Evolutionary conservation across 805 yeast species (phyloP).

Genomic region (Sugiyamaella boreocaroliniensis): DNA sequence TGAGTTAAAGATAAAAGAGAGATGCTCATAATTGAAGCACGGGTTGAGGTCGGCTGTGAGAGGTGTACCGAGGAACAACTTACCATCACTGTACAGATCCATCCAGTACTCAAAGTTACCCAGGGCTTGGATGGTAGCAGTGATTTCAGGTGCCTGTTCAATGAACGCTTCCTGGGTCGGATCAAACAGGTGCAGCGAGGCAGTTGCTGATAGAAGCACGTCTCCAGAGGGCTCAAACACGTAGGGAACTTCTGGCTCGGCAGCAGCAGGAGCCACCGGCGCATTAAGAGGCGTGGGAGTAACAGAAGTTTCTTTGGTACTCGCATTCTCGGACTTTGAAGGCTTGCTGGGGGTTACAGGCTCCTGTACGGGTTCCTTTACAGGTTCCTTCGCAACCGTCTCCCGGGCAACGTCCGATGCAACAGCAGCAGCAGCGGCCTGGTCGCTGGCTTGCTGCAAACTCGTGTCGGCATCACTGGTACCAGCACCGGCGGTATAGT

Average conservation of each 20-base stretch:
- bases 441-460: not conserved
- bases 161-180: constrained; percentile 43
- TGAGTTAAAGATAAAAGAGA: constrained; percentile 62
- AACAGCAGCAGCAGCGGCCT: not conserved
- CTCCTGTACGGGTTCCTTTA: not conserved
- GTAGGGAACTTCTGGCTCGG: not conserved
- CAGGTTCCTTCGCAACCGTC: not conserved
- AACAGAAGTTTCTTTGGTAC: not conserved
- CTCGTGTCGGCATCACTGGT: not conserved
- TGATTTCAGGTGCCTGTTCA: constrained; percentile 33
- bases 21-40: constrained; percentile 50
- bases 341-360: constrained; percentile 4
- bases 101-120: constrained; percentile 51
- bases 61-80: constrained; percentile 34
- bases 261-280: constrained; percentile 3
- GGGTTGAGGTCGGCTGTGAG: constrained; percentile 54
- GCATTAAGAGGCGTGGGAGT: no score
- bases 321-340: not conserved
- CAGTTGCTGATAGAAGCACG: constrained; percentile 17
- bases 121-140: constrained; percentile 38
- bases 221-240: constrained; percentile 16
- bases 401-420: constrained; percentile 22
- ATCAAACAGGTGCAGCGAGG: constrained; percentile 54
- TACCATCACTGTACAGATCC: constrained; percentile 33
- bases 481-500: constrained; percentile 17